Conservation (phyloP, 441 rosid genomes). For the Raphanus hybrid region DNA sequence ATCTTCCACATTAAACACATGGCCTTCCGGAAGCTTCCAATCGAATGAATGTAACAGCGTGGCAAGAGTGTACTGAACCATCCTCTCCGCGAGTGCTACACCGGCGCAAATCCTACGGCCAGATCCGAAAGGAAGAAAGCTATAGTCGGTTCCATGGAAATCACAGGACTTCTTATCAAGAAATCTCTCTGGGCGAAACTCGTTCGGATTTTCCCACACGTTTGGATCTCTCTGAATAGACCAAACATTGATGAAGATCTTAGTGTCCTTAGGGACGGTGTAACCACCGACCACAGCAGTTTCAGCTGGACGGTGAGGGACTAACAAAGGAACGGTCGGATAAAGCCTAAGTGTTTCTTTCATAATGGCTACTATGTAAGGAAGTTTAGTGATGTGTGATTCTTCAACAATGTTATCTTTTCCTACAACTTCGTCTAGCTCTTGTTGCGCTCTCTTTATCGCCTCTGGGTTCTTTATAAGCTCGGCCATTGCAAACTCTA, state of each 20-base stretch:
- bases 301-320: conserved; percentile 2
- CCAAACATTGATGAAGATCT: conserved; percentile 44
- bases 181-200: conserved; percentile 54
- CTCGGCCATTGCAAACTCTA: conserved; percentile 54
- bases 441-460: conserved; percentile 44
- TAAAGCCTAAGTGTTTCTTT: background rate
- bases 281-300: background rate
- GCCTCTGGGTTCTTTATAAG: conserved; percentile 46
- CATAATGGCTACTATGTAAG: background rate
- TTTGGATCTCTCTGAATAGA: conserved; percentile 42
- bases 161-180: conserved; percentile 42
- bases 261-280: background rate
- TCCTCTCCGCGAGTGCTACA: conserved; percentile 55
- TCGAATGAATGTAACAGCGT: conserved; percentile 55
- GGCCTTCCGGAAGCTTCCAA: conserved; percentile 46
- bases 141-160: conserved; percentile 48
- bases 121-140: conserved; percentile 59
- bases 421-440: conserved; percentile 46
- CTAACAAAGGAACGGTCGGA: background rate
- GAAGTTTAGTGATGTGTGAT: background rate
- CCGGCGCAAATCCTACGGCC: conserved; percentile 59
- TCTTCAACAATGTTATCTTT: background rate
- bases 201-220: conserved; percentile 50
- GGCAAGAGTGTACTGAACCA: conserved; percentile 49
- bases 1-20: conserved; percentile 47